Conservation (phyloP, 2,329 filamentous ascomycete genomes). For the Coniosporium tulheliwenetii region DNA sequence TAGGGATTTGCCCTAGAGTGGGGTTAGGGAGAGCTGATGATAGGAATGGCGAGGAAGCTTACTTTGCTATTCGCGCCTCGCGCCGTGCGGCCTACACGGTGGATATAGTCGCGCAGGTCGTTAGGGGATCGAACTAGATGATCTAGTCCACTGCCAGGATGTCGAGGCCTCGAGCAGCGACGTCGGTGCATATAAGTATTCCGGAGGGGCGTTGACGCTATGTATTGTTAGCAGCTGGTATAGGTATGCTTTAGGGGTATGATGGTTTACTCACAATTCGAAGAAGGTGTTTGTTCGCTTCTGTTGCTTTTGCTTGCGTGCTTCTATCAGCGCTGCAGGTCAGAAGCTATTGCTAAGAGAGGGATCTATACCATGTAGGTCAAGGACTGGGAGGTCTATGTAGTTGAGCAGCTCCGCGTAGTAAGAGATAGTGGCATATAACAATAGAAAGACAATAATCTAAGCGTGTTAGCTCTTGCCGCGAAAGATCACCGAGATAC, state of each 20-base stretch:
- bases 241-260: not conserved
- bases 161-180: constrained; percentile 86
- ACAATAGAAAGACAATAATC: constrained; percentile 62
- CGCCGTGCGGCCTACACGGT: constrained; percentile 89
- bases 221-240: constrained; percentile 55
- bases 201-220: constrained; percentile 84
- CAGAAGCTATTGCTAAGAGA: no score
- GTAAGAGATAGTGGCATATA: constrained; percentile 89
- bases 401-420: constrained; percentile 93
- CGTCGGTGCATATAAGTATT: constrained; percentile 89
- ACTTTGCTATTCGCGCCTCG: constrained; percentile 60
- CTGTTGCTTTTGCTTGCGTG: constrained; percentile 87
- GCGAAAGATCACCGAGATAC: constrained; percentile 78
- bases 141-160: constrained; percentile 95
- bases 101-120: constrained; percentile 63
- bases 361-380: constrained; percentile 45
- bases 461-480: constrained; percentile 47
- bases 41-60: no score
- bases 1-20: constrained; percentile 58
- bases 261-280: constrained; percentile 30
- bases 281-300: constrained; percentile 99
- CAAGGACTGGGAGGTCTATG: constrained; percentile 80
- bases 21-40: no score
- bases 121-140: constrained; percentile 92
- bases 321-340: not conserved